Evolutionary conservation across 164 flowering plant genomes (phyloP), one percentile per base, ranked within the genome.

Genomic region (Magnolia sinica): DNA sequence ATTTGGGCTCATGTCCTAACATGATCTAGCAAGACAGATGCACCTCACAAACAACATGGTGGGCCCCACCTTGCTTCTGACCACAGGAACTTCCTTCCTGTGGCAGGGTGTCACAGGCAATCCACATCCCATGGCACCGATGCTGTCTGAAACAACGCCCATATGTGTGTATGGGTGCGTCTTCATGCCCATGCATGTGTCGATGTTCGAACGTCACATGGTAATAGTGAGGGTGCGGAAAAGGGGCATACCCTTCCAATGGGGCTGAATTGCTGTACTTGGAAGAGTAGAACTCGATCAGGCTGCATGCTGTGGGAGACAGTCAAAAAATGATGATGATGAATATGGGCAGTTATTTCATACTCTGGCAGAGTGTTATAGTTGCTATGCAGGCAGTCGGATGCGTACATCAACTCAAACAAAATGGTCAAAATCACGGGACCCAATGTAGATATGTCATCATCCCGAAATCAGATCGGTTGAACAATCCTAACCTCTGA

Each of bases 231-330:
- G 49, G 68, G 50, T 13, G 9, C 18, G 23, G 8, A 18, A 55
- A 23, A 13, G 31, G 45, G 2, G 74, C 76, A 71, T 84, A 94
- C 98, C 99, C 98, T 81, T 86, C 86, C n/a, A 83, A 70, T 0
- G 98, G 97, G 82, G 97, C 98, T 14, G 99, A 94, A 64, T 73
- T 88, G 31, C 77, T 85, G 90, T 96, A 80, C 79, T 88, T 94
- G 69, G 79, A 82, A 2, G 92, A 88, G 89, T 96, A 96, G 82
- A 87, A 96, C 4, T 89, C 85, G 8, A 92, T 81, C 78, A 92
- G 81, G 37, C 90, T 83, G 75, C 72, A 49, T 52, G 77, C 99
- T 92, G 83, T 58, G 24, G 29, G 22, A n/a, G 58, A 8, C 8
- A n/a, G n/a, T 37, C 58, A 14, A 69, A 31, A 7, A 8, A 66